phyloP scores from a whole-genome alignment of 768 basidiomycete genomes.

The Lactarius quietus region DNA sequence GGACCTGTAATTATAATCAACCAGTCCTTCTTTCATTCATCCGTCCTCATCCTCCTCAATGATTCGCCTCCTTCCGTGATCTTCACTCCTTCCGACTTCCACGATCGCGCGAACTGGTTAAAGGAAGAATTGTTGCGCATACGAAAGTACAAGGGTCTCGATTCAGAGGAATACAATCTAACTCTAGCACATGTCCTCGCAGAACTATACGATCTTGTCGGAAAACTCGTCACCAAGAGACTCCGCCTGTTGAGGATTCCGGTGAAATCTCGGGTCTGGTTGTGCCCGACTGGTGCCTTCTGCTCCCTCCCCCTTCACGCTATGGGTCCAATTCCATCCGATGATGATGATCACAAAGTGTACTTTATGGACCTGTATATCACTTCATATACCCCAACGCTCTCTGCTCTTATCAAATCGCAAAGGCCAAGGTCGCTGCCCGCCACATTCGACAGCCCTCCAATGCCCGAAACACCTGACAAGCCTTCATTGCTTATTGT shows the following conservation, averaged over 20 bases:
- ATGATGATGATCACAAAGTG: not conserved
- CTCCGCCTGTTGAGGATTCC: not conserved
- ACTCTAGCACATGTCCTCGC: not conserved
- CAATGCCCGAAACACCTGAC: too few relatives aligned
- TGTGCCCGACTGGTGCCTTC: not conserved
- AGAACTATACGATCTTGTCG: not conserved
- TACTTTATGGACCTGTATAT: not conserved
- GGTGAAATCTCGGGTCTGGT: not conserved
- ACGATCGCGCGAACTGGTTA: constrained; percentile 54
- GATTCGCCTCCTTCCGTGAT: constrained; percentile 26
- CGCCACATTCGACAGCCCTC: too few relatives aligned
- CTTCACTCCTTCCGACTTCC: constrained; percentile 61
- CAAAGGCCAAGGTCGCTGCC: not conserved
- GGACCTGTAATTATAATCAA: not conserved
- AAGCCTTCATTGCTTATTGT: constrained; percentile 9
- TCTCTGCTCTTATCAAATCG: too few relatives aligned
- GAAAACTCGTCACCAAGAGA: too few relatives aligned
- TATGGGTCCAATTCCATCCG: constrained; percentile 9
- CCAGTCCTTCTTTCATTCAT: constrained; percentile 19
- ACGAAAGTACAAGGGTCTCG: not conserved
- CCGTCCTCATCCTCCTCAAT: not conserved
- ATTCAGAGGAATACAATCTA: not conserved
- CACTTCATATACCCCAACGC: too few relatives aligned
- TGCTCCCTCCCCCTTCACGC: constrained; percentile 10
- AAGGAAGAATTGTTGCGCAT: not conserved